phyloP scores from a whole-genome alignment of 2,329 filamentous ascomycete genomes.

The Fusarium floridanum region DNA sequence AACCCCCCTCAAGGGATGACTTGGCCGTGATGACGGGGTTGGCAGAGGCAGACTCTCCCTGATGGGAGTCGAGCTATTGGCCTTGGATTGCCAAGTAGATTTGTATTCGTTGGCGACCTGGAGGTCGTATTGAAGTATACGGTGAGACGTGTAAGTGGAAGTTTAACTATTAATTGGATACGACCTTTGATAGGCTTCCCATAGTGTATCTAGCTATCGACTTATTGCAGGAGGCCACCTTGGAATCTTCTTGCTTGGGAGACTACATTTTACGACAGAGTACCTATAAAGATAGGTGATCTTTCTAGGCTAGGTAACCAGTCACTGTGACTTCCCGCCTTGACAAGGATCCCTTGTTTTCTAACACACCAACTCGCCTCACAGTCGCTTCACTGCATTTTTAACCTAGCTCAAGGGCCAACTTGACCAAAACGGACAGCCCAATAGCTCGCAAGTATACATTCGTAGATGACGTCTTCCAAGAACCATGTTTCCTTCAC shows the following conservation, averaged over 20 bases:
- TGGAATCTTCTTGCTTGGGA: neutral
- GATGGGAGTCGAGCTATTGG: neutral
- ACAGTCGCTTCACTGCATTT: neutral
- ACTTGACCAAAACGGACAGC: neutral
- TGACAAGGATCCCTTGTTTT: neutral
- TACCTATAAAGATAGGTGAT: neutral
- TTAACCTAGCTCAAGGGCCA: neutral
- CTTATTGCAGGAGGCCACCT: neutral
- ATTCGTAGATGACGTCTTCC: neutral
- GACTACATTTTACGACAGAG: neutral
- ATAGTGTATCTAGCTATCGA: neutral
- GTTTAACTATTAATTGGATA: neutral
- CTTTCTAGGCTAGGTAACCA: neutral
- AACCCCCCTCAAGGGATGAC: neutral
- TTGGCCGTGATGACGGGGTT: neutral
- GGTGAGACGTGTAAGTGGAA: neutral
- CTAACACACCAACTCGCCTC: too few species aligned
- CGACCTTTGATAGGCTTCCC: neutral
- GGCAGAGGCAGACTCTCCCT: neutral
- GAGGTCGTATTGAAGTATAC: neutral
- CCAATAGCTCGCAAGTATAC: neutral
- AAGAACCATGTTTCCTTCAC: neutral
- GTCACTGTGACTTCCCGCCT: neutral
- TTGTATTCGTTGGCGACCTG: neutral
- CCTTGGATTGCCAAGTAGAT: neutral